These are phyloP conservation scores for Trichophyton benhamiae DNA, from an alignment of 2,329 filamentous ascomycete species.

Conservation along the genomic window DNA sequence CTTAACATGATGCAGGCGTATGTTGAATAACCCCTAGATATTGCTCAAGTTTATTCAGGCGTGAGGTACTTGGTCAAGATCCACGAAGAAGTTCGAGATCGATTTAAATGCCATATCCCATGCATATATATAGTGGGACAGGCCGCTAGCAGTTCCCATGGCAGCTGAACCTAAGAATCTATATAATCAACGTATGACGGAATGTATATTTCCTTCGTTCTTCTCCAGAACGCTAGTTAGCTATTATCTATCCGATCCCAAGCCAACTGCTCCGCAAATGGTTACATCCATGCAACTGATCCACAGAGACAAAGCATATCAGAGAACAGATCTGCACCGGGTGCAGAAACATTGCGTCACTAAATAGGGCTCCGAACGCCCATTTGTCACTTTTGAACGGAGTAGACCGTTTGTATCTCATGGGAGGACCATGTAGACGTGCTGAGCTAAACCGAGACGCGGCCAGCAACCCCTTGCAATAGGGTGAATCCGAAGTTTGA, in stretches of 20 bases:
- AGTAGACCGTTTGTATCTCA: too few relatives aligned
- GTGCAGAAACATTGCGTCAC: neutral
- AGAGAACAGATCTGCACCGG: neutral
- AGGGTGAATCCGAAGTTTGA: too few relatives aligned
- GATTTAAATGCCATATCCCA: neutral
- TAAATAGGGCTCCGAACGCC: neutral
- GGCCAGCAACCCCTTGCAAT: too few relatives aligned
- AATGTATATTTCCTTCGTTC: neutral
- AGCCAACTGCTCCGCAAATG: neutral
- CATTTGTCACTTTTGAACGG: too few relatives aligned
- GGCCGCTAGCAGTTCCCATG: neutral
- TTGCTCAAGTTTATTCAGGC: neutral
- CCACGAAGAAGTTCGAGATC: neutral
- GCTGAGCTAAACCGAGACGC: too few relatives aligned
- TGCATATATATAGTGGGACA: neutral
- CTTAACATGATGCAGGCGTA: constrained; percentile 31
- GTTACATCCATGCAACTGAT: neutral
- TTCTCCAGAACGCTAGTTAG: neutral
- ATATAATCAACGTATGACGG: neutral
- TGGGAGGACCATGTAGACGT: too few relatives aligned
- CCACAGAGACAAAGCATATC: neutral
- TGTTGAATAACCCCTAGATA: neutral
- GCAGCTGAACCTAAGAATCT: neutral
- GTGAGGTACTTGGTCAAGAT: neutral
- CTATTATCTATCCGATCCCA: neutral